Evolutionary conservation across 2,329 filamentous ascomycete genomes (phyloP), one percentile per base, ranked within the genome.

Genomic region (Alternaria longipes): DNA sequence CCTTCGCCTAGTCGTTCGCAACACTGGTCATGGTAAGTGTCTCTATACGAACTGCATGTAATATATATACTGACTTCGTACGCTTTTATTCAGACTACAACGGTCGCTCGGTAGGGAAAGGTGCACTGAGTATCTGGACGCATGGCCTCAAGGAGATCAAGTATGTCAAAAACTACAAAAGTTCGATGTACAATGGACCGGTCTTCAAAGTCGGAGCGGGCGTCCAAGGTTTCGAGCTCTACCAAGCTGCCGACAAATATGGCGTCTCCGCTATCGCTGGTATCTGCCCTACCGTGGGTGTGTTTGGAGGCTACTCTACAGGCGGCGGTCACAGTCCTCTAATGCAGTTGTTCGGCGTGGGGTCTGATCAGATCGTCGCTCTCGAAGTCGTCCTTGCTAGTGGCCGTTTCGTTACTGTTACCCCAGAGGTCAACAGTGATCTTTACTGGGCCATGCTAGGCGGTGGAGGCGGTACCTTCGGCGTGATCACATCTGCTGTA

Each of bases 311-410:
- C 11, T 82, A 77, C 64, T 69, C 74, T 22, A 67, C 72, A 2
- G 85, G 84, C 2, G 86, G 85, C 26, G 86, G 86, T 0, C 84
- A 88, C 72, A 83, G 81, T 12, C 84, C 85, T 2, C 67, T 88
- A 34, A 82, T 82, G 49, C 79, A 80, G 54, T 70, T 83, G 38
- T 84, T 83, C 62, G 76, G 76, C 28, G 61, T 76, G n/a, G 74
- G 70, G 1, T 58, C 73, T 8, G 74, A 82, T 52, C 78, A 77
- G 41, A 72, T 81, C 14, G 63, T 77, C 5, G 72, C 74, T 45
- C 78, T 76, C 32, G 75, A 82, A 56, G 67, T 75, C 4, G 73
- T 76, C 1, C 70, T 72, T 14, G 70, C 74, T 3, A 67, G 38
- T 32, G 74, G 74, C 8, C 62, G 63, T 16, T 73, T 74, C 46